Evolutionary conservation across 495 filamentous ascomycete species (phyloP), one percentile per base, ranked within the genome.

Genomic region (Aspergillus indologenus): DNA sequence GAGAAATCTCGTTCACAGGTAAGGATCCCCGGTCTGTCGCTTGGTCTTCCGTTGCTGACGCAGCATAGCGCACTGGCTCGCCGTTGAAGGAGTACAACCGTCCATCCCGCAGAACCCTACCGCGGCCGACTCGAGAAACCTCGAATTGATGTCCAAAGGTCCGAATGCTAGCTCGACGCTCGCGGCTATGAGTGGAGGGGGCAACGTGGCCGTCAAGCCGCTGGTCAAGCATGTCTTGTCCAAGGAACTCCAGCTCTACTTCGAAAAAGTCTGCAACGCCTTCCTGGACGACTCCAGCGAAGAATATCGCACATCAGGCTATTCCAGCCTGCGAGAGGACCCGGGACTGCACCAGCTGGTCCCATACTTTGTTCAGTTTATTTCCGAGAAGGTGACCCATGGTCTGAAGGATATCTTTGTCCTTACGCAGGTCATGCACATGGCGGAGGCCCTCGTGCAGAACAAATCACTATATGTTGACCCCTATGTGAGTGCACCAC

Each of bases 241-340:
- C 56, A 94, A 96, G 68, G 94, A 98, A 70, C 83, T 97, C 3
- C 89, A 93, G 64, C 82, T 97, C n/a, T 98, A 97, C 80, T 98
- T 97, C 60, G 90, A 96, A 65, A 96, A 93, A 65, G 87, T 98
- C 43, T 91, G 89, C 73, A 81, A 79, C 60, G 92, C 93, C 2
- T 79, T 98, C 20, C 77, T 96, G 52, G 90, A 98, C 68, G 90
- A 92, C 61, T 82, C 80, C 24, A 88, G 88, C 49, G 91, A 96
- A 53, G 85, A 89, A 54, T 85, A 96, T 65, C 89, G 92, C n/a
- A 80, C 84, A 9, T 93, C 95, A 0, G 95, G 89, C 0, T 80
- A 96, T 17, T 86, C 87, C 24, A 91, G 88, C 44, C 80, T 98
- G 18, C 80, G 86, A 7, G 85, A 89, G 57, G 94, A 98, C 62